These are phyloP conservation scores for Sclerotinia subarctica DNA, from an alignment of 2,329 filamentous ascomycete genomes.

Conservation along the genomic window DNA sequence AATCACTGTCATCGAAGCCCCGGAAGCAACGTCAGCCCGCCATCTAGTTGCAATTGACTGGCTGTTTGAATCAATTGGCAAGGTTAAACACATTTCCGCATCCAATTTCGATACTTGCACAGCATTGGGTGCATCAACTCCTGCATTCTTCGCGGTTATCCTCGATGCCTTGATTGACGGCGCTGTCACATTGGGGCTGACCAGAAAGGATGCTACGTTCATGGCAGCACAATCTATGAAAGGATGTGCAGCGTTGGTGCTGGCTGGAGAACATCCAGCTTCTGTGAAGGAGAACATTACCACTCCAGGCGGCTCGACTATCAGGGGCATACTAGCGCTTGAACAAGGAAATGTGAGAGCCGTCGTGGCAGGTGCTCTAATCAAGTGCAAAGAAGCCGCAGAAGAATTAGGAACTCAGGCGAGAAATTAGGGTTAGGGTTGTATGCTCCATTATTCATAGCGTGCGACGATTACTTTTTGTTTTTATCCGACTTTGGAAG, in stretches of 20 bases:
- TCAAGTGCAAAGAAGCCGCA: conserved; percentile 16
- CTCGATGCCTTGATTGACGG: conserved; percentile 21
- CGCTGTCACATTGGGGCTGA: conserved; percentile 42
- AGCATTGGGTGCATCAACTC: conserved; percentile 37
- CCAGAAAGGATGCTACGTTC: conserved; percentile 55
- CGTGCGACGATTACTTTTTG: background rate
- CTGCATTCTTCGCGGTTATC: conserved; percentile 18
- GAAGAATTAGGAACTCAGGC: conserved; percentile 7
- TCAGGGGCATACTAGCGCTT: conserved; percentile 11
- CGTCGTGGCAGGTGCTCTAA: conserved; percentile 10
- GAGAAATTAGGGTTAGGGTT: background rate
- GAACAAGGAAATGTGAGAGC: conserved; percentile 14
- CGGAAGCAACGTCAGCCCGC: background rate
- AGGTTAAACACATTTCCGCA: conserved; percentile 7
- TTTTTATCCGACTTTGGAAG: background rate
- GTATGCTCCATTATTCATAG: background rate
- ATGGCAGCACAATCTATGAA: conserved; percentile 46
- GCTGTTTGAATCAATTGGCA: conserved; percentile 14
- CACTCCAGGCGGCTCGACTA: conserved; percentile 16
- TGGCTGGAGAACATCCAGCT: conserved; percentile 51
- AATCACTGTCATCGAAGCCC: conserved; percentile 9
- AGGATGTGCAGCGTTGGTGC: conserved; percentile 45
- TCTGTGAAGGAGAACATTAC: conserved; percentile 47
- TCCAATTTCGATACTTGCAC: conserved; percentile 34
- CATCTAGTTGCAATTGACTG: conserved; percentile 8